phyloP scores from a whole-genome alignment of 164 flowering plant genomes.

The Amborella trichopoda region DNA sequence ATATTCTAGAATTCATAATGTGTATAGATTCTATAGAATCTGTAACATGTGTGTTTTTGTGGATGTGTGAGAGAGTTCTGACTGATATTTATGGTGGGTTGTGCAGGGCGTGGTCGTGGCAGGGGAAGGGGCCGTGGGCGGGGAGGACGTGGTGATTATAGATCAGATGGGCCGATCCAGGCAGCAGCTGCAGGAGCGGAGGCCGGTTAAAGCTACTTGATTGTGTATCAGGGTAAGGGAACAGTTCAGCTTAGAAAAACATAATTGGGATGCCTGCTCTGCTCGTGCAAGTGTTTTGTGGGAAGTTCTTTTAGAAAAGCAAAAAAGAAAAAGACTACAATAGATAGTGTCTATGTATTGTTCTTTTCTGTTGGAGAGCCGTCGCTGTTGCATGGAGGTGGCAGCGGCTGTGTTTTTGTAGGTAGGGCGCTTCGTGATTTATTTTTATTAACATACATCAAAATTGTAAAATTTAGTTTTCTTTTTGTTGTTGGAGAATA shows the following conservation, averaged over 20 bases:
- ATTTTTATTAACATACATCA: background rate
- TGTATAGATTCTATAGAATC: no score
- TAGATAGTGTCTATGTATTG: no score
- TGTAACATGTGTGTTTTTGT: background rate
- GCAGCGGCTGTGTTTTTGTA: constrained; percentile 1
- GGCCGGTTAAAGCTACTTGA: no score
- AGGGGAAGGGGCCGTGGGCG: constrained; percentile 29
- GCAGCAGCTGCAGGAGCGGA: no score
- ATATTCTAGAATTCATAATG: no score
- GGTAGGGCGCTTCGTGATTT: background rate
- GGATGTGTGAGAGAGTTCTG: background rate
- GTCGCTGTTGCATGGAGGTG: background rate
- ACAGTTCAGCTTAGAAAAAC: no score
- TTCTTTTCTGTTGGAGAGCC: background rate
- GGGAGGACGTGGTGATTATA: constrained; percentile 21
- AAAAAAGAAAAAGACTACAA: no score
- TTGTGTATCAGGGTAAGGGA: no score
- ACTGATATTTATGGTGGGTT: background rate
- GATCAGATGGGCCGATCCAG: constrained; percentile 25
- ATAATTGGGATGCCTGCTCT: constrained; percentile 9
- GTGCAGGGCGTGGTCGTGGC: constrained; percentile 23
- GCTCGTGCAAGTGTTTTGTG: no score
- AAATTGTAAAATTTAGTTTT: background rate
- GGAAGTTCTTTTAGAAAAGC: no score
- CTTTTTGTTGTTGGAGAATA: constrained; percentile 12